Evolutionary conservation across 257 asterid genomes (phyloP).

Genomic region (Gentiana macrophylla): DNA sequence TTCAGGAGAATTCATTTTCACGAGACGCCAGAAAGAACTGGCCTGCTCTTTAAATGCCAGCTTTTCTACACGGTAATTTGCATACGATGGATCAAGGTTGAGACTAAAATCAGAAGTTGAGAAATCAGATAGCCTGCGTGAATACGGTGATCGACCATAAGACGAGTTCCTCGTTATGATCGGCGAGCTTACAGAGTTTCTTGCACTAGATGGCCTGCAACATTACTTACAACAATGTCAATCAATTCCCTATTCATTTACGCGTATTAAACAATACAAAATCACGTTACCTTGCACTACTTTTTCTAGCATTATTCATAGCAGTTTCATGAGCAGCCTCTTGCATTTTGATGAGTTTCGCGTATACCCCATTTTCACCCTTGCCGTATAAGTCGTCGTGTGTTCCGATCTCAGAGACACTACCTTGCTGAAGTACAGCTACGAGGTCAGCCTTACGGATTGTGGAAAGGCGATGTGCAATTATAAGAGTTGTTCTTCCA

Average conservation of each 20-base stretch:
- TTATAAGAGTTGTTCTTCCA: slow-evolving; percentile 80
- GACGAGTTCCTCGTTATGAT: slow-evolving; percentile 82
- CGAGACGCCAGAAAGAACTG: slow-evolving; percentile 73
- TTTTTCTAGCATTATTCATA: slow-evolving; percentile 57
- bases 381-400: slow-evolving; percentile 74
- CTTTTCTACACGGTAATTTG: slow-evolving; percentile 62
- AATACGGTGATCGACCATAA: slow-evolving; percentile 80
- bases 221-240: slow-evolving; percentile 1
- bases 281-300: slow-evolving; percentile 62
- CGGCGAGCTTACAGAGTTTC: slow-evolving; percentile 89
- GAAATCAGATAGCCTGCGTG: slow-evolving; percentile 78
- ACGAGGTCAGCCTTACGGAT: slow-evolving; percentile 82
- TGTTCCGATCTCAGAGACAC: slow-evolving; percentile 57
- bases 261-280: neutral
- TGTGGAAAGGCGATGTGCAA: slow-evolving; percentile 87
- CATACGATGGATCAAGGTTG: slow-evolving; percentile 55
- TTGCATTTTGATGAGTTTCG: slow-evolving; percentile 79
- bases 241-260: neutral
- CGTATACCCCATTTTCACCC: slow-evolving; percentile 71
- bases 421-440: slow-evolving; percentile 52
- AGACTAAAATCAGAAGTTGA: slow-evolving; percentile 87
- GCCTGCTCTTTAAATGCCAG: slow-evolving; percentile 88
- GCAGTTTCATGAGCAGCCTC: slow-evolving; percentile 89
- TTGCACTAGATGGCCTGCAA: slow-evolving; percentile 85
- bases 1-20: slow-evolving; percentile 89